Base-by-base conservation (phyloP, 331 rosid genomes). In the Ulmus americana region DNA sequence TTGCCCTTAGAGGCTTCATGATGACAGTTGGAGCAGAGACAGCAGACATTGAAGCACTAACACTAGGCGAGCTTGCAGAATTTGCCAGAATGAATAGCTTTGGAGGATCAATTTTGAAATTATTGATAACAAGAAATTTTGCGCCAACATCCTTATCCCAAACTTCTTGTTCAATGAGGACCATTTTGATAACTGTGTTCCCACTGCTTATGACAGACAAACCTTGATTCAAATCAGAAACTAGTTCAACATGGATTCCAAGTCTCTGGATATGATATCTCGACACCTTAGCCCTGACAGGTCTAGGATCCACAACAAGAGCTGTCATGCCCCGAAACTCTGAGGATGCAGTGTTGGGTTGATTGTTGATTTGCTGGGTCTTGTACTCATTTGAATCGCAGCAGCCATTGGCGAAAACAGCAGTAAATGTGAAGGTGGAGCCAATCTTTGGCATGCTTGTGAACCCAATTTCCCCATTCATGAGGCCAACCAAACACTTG, bases 381-480 rank as follows among this genome's bases (percentile, higher is more conserved):
- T 70, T 71, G 67, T 50, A 64, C 47, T 85, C 86, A 16, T 54
- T 67, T 45, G 84, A 62, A 63, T 50, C 53, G 3, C 76, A 61
- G 64, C 72, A 56, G 41, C 65, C 76, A 7, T 80, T 76, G 58
- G 78, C 58, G 53, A 86, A 81, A 65, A 81, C 94, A 22, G 79
- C 87, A 0, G 87, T 86, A 65, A 86, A 86, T 47, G 94, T 83
- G 65, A 72, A 86, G 39, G 89, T 83, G 51, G 94, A 83, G 13
- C 94, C 94, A 44, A 68, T 54, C 80, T 83, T 83, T 3, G 94
- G 94, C 15, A 65, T 72, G 79, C 87, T 86, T 20, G 69, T 79
- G 73, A 86, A 86, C 10, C 84, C 89, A 15, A 86, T 81, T 68
- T 86, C 94, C 62, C 94, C 94, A 40, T 77, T 73, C 94, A 86